phyloP scores from a whole-genome alignment of 2,329 filamentous ascomycete genomes.

The Colletotrichum viniferum region DNA sequence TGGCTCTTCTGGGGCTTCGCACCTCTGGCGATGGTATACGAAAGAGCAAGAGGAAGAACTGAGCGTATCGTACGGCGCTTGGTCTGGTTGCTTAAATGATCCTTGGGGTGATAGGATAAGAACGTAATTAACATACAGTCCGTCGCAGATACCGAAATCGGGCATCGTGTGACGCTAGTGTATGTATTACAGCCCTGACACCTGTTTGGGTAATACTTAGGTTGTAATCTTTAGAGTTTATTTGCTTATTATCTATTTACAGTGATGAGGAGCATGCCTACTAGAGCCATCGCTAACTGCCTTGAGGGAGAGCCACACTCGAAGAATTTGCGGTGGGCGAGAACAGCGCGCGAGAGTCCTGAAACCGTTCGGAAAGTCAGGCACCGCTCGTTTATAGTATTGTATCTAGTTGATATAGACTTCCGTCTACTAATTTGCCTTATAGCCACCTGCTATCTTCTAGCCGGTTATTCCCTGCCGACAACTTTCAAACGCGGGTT shows the following conservation, averaged over 20 bases:
- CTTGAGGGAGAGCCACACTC: not conserved
- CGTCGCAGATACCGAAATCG: not conserved
- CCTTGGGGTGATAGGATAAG: not conserved
- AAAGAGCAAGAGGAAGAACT: not conserved
- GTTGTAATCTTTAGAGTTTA: not conserved
- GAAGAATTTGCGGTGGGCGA: not conserved
- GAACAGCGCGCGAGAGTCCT: not conserved
- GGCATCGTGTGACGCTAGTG: not conserved
- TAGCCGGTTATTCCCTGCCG: not conserved
- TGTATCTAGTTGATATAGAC: not conserved
- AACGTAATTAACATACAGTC: not conserved
- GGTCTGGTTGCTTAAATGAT: not conserved
- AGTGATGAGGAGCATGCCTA: not conserved
- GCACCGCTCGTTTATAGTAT: not conserved
- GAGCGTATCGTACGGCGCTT: not conserved
- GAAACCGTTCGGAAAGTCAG: not conserved
- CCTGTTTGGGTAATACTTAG: not conserved
- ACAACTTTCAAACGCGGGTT: not conserved
- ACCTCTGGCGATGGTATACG: not conserved
- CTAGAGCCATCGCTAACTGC: not conserved
- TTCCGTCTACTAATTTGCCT: not conserved
- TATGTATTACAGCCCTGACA: not conserved
- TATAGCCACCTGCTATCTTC: not conserved
- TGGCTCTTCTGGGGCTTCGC: not conserved
- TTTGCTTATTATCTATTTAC: not conserved